Base-by-base conservation (phyloP, 352 stramenopile species). In the Globisporangium acanthophoron region DNA sequence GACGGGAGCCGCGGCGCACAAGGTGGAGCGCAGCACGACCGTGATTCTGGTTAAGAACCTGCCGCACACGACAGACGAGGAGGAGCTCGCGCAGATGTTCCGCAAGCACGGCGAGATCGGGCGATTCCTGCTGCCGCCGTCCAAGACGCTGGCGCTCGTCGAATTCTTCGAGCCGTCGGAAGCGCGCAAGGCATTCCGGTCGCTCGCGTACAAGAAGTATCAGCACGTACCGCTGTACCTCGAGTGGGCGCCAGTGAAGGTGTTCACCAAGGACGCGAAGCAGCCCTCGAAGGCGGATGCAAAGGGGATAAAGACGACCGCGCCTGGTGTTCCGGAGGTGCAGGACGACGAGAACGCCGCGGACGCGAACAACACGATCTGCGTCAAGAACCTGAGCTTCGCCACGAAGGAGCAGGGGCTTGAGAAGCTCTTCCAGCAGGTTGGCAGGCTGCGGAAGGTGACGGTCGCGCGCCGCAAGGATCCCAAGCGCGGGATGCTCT, bases 371-470 rank as follows among this genome's bases (percentile, higher is more conserved):
- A 87, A 90, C 67, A 98, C 86, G 46, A 74, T 99, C 49, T 99
- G 97, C 60, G 91, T 99, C 18, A 99, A 99, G 76, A 99, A 99
- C 70, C 77, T 99, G n/a, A 98, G 97, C 68, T 99, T 99, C 68
- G 66, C 67, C 7, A 99, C 97, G 21, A 94, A 82, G 11, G 95
- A 99, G 64, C 67, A 84, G 44, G 58, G 64, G 6, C 73, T 99
- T 15, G 68, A 88, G 58, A 80, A 80, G 46, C 69, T 94, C 52
- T 90, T 84, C 59, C 59, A 69, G 69, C 78, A 71, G 53, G 78
- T 84, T 56, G 85, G 87, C 56, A 81, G 74, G 47, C 57, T 98
- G 45, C 76, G 82, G 49, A 90, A 93, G 60, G 89, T 97, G 29
- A 91, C 90, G 40, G 85, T 98, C 13, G 88, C 89, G 49, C 71